Evolutionary conservation across 148 eudicot genomes (phyloP).

Genomic region (Silene uniflora): DNA sequence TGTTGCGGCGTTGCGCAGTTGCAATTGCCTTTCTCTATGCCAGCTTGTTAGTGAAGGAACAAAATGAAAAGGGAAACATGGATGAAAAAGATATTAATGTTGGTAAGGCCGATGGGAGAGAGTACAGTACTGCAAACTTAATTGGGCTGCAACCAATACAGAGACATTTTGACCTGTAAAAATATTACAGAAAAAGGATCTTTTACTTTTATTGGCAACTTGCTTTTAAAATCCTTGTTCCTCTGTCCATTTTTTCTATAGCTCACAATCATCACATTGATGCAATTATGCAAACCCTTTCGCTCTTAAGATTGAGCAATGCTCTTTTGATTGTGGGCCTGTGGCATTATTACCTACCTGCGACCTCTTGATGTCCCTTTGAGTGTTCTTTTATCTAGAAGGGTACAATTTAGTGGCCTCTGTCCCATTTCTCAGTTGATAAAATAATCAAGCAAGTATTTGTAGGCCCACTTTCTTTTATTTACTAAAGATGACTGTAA

Average conservation of each 20-base stretch:
- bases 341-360: neutral
- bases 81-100: neutral
- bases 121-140: too few species aligned
- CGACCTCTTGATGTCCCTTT: neutral
- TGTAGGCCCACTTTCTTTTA: neutral
- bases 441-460: neutral
- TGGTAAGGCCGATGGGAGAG: neutral
- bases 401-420: neutral
- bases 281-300: neutral
- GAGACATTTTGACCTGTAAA: too few species aligned
- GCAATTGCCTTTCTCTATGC: neutral
- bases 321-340: neutral
- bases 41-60: neutral
- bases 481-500: neutral
- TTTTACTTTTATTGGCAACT: too few species aligned
- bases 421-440: neutral
- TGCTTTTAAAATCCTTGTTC: neutral
- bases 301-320: neutral
- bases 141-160: too few species aligned
- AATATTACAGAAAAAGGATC: too few species aligned
- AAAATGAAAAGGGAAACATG: neutral
- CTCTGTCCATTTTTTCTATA: neutral
- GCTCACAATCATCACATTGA: neutral
- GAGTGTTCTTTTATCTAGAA: too few species aligned
- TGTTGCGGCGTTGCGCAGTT: neutral